Evolutionary conservation across 2,329 filamentous ascomycete species (phyloP).

Genomic region (Epichloe uncinata): DNA sequence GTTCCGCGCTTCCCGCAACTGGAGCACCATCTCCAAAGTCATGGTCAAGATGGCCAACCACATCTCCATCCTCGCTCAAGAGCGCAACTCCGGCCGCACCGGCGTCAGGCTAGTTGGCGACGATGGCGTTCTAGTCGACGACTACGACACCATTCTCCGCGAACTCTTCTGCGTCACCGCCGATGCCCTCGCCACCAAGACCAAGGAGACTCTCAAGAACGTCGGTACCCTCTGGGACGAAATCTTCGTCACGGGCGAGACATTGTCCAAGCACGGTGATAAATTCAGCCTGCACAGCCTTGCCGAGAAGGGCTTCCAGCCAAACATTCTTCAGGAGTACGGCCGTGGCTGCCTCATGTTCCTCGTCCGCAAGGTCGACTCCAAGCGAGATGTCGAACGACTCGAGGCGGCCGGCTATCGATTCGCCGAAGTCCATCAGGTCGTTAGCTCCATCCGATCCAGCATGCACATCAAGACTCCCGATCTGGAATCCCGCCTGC

Average conservation of each 20-base stretch:
- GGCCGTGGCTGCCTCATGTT: constrained; percentile 72
- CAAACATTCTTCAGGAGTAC: constrained; percentile 21
- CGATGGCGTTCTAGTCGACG: constrained; percentile 44
- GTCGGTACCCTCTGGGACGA: constrained; percentile 64
- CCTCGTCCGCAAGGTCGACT: constrained; percentile 51
- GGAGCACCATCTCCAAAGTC: constrained; percentile 53
- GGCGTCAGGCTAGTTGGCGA: constrained; percentile 35
- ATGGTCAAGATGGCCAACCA: constrained; percentile 62
- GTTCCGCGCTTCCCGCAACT: constrained; percentile 68
- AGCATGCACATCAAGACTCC: constrained; percentile 59
- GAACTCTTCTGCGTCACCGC: constrained; percentile 76
- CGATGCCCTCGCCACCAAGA: constrained; percentile 53
- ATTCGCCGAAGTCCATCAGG: constrained; percentile 59
- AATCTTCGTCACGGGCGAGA: constrained; percentile 51
- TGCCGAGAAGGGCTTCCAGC: constrained; percentile 26
- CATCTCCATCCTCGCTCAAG: constrained; percentile 38
- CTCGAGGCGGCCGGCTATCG: constrained; percentile 62
- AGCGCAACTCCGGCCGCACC: constrained; percentile 22
- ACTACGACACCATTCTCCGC: constrained; percentile 66
- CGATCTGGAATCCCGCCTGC: constrained; percentile 48
- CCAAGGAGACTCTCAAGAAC: constrained; percentile 48
- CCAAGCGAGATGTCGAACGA: constrained; percentile 43
- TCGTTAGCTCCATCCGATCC: constrained; percentile 53
- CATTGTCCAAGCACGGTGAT: constrained; percentile 5
- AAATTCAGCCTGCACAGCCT: constrained; percentile 18